Evolutionary conservation across 2,329 filamentous ascomycete species (phyloP), one percentile per base, ranked within the genome.

Genomic region (Monilinia fructicola): DNA sequence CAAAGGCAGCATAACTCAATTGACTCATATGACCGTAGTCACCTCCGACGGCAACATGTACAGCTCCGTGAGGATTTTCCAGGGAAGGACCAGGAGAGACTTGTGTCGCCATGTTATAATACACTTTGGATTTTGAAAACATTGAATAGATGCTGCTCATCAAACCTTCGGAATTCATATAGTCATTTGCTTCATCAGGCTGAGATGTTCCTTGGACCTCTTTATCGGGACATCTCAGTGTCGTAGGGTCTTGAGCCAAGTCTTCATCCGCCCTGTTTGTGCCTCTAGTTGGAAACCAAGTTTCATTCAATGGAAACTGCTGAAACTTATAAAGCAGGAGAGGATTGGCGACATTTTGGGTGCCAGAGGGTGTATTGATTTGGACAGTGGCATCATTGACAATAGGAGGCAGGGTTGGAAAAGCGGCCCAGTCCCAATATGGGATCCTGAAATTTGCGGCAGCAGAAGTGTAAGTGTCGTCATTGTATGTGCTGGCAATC

Each of bases 251-350:
- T 80, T 63, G 50, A 23, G 44, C 50, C 12, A 64, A 48, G 48
- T 67, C 59, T 52, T n/a, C 21, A 56, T 54, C 59, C 14, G 12
- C 40, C 7, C 4, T 46, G 11, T 18, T 23, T 9, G 28, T 26
- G 26, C 55, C n/a, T 9, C 1, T 40, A n/a, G 21, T 67, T 16
- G 67, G 66, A 71, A 58, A 78, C 75, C 42, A 75, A 73, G 35
- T 80, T 68, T 14, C 76, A 78, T 46, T 75, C 75, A 62, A 71
- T 70, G 65, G 68, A n/a, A 67, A 68, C 10, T 62, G 42, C 35
- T 81, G 81, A 74, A 83, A 86, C 4, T 69, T 75, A 73, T 81
- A 87, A 65, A 78, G 79, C 67, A 79, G 79, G 2, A 87, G 75
- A 12, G 84, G 84, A 71, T 87, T 87, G 54, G 76, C 74, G 28